These are phyloP conservation scores for Apiotrichum sp. DNA, from an alignment of 1,284 basidiomycete species.

Conservation along the genomic window DNA sequence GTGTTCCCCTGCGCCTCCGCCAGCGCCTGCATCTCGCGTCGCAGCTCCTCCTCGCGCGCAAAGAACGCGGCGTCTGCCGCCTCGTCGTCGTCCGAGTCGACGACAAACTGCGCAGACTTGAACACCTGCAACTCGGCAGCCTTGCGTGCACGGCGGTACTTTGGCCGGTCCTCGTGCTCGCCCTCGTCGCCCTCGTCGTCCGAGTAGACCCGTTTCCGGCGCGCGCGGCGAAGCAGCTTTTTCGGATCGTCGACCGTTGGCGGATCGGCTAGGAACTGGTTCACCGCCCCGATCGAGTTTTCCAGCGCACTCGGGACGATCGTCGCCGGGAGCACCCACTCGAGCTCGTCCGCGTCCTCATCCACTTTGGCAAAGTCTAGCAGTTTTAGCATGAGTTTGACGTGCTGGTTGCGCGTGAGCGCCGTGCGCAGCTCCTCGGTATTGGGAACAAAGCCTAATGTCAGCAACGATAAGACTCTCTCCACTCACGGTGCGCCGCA, in stretches of 20 bases:
- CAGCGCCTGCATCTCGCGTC: constrained; percentile 52
- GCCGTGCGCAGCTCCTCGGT: constrained; percentile 67
- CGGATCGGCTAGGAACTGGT: constrained; percentile 27
- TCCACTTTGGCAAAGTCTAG: constrained; percentile 30
- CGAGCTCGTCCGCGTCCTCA: constrained; percentile 9
- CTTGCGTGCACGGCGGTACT: constrained; percentile 35
- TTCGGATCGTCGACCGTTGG: constrained; percentile 29
- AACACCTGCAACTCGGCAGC: constrained; percentile 60
- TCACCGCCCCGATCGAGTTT: constrained; percentile 30
- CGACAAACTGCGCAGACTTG: constrained; percentile 83
- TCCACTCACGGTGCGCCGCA: constrained; percentile 62
- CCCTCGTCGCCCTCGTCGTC: constrained; percentile 60
- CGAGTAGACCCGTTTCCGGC: constrained; percentile 49
- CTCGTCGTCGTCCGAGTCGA: constrained; percentile 70
- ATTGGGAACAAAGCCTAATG: constrained; percentile 64
- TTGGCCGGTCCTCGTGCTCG: constrained; percentile 6
- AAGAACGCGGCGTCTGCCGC: constrained; percentile 59
- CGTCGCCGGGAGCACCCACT: constrained; percentile 31
- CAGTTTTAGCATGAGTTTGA: constrained; percentile 68
- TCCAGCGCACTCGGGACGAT: constrained; percentile 26
- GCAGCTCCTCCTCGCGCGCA: constrained; percentile 59
- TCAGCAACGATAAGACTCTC: background rate
- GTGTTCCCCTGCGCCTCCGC: constrained; percentile 46
- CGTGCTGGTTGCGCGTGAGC: constrained; percentile 64
- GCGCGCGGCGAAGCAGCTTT: constrained; percentile 20